Evolutionary conservation across 2,329 filamentous ascomycete genomes (phyloP), one percentile per base, ranked within the genome.

Genomic region (Taxawa tesnikishii): DNA sequence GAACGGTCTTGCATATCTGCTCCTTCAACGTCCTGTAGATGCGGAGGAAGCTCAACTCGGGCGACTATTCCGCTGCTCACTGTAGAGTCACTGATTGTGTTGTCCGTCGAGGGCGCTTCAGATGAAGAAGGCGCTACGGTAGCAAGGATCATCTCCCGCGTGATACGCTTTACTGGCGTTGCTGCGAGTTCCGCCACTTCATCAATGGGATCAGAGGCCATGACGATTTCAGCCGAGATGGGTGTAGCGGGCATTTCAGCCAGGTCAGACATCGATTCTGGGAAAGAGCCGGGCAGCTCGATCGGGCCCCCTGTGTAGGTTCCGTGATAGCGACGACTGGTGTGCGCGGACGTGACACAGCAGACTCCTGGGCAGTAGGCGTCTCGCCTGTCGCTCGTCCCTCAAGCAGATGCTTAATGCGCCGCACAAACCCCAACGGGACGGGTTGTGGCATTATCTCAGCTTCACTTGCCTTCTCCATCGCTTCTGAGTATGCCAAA

Each of bases 401-500:
- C 44, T 63, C 59, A 8, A 62, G 45, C 37, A 62, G 55, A 5
- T 52, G 56, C 36, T 54, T 59, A 39, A 60, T 55, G n/a, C 50
- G 54, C 34, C 56, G 51, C 8, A 60, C 54, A 27, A 60, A 58
- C 3, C 59, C 56, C 9, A 26, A 28, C 4, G 29, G 34, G 15
- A 9, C 28, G 1, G 21, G 16, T 6, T 29, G 26, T 10, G 34
- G 29, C 6, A 29, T 31, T 9, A 15, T 11, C n/a, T 41, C 42
- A 29, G 60, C 55, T 23, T 59, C 41, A 37, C 41, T 37, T 3
- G 45, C 40, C 15, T 50, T 53, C n/a, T 49, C 38, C 9, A 46
- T 32, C 14, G 47, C 50, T 12, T 50, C 48, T 11, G 49, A 43
- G 33, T 50, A 50, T 21, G 49, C 51, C n/a, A 55, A 46, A 32